A percentile compares a stretch with the other conserved stretches of the same genome.
These are phyloP conservation scores for Zalaria obscura DNA, from an alignment of 2,329 filamentous ascomycete species.

Conservation along the genomic window DNA sequence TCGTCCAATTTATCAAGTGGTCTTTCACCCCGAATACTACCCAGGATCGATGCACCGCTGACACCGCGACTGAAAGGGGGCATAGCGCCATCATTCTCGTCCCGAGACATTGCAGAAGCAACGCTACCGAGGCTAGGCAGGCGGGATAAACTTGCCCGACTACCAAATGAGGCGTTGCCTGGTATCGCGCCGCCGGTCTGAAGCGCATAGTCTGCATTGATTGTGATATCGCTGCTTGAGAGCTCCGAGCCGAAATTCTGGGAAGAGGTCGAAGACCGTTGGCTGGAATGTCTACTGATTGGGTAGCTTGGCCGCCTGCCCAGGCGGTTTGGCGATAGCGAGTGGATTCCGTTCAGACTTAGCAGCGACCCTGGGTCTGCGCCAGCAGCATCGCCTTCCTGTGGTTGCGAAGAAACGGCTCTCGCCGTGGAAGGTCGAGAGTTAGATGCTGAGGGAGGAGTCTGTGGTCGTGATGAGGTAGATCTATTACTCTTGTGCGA, in stretches of 20 bases:
- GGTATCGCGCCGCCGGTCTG: constrained; percentile 68
- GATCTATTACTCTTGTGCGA: no score
- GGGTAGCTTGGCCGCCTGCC: constrained; percentile 40
- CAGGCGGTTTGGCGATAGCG: constrained; percentile 9
- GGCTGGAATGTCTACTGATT: constrained; percentile 39
- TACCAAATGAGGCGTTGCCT: constrained; percentile 14
- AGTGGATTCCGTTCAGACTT: constrained; percentile 8
- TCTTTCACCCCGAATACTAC: constrained; percentile 23
- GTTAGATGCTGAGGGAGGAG: neutral
- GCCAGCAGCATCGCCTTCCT: neutral
- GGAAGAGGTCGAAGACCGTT: constrained; percentile 45
- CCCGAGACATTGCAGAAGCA: constrained; percentile 53
- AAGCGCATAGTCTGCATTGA: constrained; percentile 66
- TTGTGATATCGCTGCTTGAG: constrained; percentile 61
- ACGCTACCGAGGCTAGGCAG: constrained; percentile 83
- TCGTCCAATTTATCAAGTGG: constrained; percentile 34
- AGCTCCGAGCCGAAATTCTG: constrained; percentile 38
- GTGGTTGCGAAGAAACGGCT: constrained; percentile 1
- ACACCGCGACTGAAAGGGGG: constrained; percentile 13
- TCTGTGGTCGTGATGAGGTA: neutral
- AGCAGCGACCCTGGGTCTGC: neutral
- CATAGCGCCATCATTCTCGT: constrained; percentile 26
- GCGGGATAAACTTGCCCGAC: constrained; percentile 42
- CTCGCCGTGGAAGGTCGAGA: neutral
- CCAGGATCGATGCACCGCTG: constrained; percentile 19